These are phyloP conservation scores for Myriangium duriaei DNA, from an alignment of 2,329 filamentous ascomycete genomes.

Conservation along the genomic window DNA sequence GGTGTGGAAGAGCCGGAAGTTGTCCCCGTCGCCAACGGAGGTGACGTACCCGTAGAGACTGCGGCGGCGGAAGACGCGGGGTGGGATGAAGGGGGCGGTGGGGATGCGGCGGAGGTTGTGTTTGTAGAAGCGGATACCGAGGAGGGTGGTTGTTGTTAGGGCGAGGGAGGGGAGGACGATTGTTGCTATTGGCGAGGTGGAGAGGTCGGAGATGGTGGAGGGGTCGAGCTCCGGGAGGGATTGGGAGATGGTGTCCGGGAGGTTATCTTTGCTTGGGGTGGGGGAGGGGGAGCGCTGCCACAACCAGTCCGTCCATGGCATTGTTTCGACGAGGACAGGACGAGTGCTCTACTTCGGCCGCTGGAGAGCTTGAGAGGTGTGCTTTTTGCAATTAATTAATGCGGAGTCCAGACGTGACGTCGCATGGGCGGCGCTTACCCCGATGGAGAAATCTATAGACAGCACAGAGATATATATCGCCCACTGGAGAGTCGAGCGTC, in stretches of 20 bases:
- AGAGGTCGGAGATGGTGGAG: neutral
- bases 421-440: too few relatives aligned
- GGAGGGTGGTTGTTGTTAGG: constrained; percentile 43
- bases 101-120: constrained; percentile 73
- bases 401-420: too few relatives aligned
- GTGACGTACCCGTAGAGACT: constrained; percentile 79
- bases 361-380: too few relatives aligned
- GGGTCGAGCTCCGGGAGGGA: neutral
- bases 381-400: too few relatives aligned
- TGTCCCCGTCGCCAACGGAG: constrained; percentile 90
- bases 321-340: too few relatives aligned
- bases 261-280: neutral
- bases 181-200: constrained; percentile 5
- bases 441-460: too few relatives aligned
- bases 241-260: neutral
- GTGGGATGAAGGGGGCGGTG: constrained; percentile 59
- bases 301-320: constrained; percentile 9
- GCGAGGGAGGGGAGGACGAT: constrained; percentile 28
- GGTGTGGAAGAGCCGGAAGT: constrained; percentile 88
- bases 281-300: constrained; percentile 2
- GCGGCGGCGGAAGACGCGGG: constrained; percentile 57
- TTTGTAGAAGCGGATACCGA: constrained; percentile 49
- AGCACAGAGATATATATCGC: too few relatives aligned
- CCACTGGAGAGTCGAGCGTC: too few relatives aligned
- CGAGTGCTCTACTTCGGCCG: too few relatives aligned